Percentiles rank a stretch among this genome's conserved stretches.
phyloP scores from a whole-genome alignment of 768 basidiomycete species.

The Hemileccinum impolitum region DNA sequence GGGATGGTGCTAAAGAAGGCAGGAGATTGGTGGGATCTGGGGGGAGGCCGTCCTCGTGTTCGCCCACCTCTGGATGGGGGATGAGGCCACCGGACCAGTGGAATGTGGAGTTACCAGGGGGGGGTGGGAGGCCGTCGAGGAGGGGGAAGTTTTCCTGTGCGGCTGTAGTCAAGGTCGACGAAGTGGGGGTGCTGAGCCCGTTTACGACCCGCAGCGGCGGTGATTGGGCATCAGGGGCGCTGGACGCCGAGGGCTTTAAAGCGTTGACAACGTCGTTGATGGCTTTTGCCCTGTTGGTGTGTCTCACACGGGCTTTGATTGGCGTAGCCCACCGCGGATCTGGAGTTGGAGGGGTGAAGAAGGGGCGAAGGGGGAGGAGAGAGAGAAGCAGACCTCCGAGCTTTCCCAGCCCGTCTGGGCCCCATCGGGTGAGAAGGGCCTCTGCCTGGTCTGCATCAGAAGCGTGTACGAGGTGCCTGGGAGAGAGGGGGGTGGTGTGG shows the following conservation, averaged over 20 bases:
- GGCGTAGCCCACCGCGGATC: constrained; percentile 88
- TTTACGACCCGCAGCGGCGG: constrained; percentile 76
- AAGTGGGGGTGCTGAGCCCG: constrained; percentile 65
- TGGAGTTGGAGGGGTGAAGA: constrained; percentile 34
- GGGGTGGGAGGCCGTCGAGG: constrained; percentile 48
- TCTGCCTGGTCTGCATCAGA: constrained; percentile 88
- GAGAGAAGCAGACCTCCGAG: constrained; percentile 63
- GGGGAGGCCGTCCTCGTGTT: constrained; percentile 46
- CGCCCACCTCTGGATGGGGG: constrained; percentile 64
- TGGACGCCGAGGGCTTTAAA: constrained; percentile 54
- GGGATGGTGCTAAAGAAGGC: constrained; percentile 35
- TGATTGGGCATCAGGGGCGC: constrained; percentile 37
- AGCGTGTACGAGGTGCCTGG: constrained; percentile 85
- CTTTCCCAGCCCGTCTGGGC: constrained; percentile 85
- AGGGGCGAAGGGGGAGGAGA: constrained; percentile 14
- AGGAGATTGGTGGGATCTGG: constrained; percentile 14
- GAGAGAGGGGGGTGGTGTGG: too few relatives aligned
- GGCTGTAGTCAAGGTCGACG: constrained; percentile 72
- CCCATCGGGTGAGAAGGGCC: constrained; percentile 84
- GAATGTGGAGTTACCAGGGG: constrained; percentile 57
- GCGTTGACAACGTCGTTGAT: constrained; percentile 77
- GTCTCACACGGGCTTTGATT: constrained; percentile 73
- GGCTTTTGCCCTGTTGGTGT: constrained; percentile 51
- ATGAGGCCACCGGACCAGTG: constrained; percentile 59
- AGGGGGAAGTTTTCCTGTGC: constrained; percentile 65